Conservation (phyloP, 495 filamentous ascomycete genomes). For the Podospora didyma region DNA sequence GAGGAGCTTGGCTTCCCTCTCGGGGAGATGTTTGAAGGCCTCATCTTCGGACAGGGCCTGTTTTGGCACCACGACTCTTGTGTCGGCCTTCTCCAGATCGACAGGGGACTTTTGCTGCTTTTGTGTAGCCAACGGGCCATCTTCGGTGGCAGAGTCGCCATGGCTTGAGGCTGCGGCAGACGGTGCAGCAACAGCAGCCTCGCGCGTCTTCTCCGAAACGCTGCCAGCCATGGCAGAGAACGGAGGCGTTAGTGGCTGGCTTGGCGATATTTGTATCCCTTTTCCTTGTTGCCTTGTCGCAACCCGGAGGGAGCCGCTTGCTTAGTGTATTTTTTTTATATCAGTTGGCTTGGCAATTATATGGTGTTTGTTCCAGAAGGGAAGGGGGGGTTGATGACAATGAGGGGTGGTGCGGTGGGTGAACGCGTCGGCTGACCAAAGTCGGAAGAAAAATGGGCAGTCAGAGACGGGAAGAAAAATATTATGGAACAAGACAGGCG, state of each 20-base stretch:
- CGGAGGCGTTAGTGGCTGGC: not conserved
- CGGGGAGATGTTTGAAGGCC: slow-evolving; percentile 51
- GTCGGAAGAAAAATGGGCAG: no score
- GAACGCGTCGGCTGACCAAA: no score
- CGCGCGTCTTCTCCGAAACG: slow-evolving; percentile 25
- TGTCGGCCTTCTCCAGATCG: slow-evolving; percentile 47
- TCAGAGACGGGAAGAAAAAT: no score
- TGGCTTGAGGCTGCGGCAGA: slow-evolving; percentile 30
- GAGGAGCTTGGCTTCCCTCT: slow-evolving; percentile 60
- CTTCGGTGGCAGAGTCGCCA: slow-evolving; percentile 31
- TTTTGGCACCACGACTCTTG: slow-evolving; percentile 34
- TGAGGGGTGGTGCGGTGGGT: no score
- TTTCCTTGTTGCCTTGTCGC: no score
- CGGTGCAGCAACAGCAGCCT: slow-evolving; percentile 9
- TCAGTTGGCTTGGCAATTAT: no score
- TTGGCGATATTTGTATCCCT: not conserved
- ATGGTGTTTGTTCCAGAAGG: no score
- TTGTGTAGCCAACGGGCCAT: not conserved
- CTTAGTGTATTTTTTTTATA: no score
- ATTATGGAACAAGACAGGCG: no score
- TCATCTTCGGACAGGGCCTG: slow-evolving; percentile 41
- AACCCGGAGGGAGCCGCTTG: no score
- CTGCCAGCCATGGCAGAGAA: slow-evolving; percentile 18
- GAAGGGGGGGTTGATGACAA: no score
- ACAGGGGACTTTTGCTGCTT: not conserved